phyloP scores from a whole-genome alignment of 176 grass and related monocot genomes.

The Zizania latifolia region DNA sequence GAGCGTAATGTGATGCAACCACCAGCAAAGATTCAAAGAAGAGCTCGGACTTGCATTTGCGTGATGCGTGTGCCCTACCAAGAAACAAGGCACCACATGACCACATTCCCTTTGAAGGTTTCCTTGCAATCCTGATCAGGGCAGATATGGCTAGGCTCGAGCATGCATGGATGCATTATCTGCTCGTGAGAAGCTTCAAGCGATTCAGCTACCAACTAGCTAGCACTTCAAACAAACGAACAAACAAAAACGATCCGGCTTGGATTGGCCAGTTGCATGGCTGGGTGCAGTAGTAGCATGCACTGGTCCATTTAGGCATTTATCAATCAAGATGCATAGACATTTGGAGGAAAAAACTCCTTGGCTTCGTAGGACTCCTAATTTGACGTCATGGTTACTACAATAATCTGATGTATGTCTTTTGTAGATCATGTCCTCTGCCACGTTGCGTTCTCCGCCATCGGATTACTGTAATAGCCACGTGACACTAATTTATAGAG shows the following conservation, averaged over 20 bases:
- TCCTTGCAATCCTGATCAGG: neutral
- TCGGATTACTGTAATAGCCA: too few species aligned
- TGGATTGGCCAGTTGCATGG: too few species aligned
- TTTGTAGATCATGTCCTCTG: too few species aligned
- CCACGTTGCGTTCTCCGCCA: too few species aligned
- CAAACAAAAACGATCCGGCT: neutral
- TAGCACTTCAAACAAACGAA: neutral
- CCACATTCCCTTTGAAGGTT: neutral
- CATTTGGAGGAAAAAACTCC: too few species aligned
- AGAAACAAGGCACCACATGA: too few species aligned
- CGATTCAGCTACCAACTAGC: conserved; percentile 9
- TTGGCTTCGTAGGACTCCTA: too few species aligned
- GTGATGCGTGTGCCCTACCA: neutral
- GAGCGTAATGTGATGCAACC: conserved; percentile 17
- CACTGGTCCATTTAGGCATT: neutral
- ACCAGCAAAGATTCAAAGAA: neutral
- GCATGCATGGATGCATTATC: too few species aligned
- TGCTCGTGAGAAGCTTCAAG: conserved; percentile 21
- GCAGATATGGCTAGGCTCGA: neutral
- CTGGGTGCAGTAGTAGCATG: neutral
- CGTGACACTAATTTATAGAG: too few species aligned
- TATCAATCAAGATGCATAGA: neutral
- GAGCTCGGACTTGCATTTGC: neutral
- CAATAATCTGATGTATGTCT: too few species aligned
- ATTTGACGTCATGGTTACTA: too few species aligned